Conservation (phyloP, 495 filamentous ascomycete genomes). For the Penicillium daleae region DNA sequence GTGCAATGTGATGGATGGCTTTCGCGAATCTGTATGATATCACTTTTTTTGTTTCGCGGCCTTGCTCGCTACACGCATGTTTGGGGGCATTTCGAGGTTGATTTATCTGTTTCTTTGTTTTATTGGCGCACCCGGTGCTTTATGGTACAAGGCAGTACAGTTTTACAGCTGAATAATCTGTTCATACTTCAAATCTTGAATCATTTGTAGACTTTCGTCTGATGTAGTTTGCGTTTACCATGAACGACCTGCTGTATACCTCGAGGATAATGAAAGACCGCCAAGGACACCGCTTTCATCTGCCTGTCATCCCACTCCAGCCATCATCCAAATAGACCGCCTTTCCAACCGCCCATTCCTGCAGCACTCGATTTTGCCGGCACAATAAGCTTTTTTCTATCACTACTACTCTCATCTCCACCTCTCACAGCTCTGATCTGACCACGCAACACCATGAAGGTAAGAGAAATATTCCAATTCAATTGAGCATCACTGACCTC, state of each 20-base stretch:
- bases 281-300: background rate
- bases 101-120: slow-evolving; percentile 32
- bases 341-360: slow-evolving; percentile 7
- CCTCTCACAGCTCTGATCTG: slow-evolving; percentile 3
- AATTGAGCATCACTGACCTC: background rate
- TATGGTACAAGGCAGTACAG: slow-evolving; percentile 43
- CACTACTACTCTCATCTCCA: slow-evolving; percentile 5
- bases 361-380: slow-evolving; percentile 15
- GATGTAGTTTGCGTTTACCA: background rate
- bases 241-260: background rate
- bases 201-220: slow-evolving; percentile 8
- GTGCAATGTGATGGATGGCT: slow-evolving; percentile 38
- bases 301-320: background rate
- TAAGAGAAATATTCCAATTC: slow-evolving; percentile 13
- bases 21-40: slow-evolving; percentile 54
- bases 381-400: slow-evolving; percentile 35
- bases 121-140: slow-evolving; percentile 37
- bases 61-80: slow-evolving; percentile 35
- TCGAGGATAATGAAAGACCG: background rate
- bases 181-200: slow-evolving; percentile 29
- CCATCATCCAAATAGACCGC: background rate
- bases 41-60: slow-evolving; percentile 40
- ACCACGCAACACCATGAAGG: slow-evolving; percentile 35
- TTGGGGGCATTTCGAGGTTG: slow-evolving; percentile 52
- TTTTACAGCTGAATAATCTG: slow-evolving; percentile 39